Conservation (phyloP, 2,329 filamentous ascomycete genomes). For the Pyrenophora seminiperda region DNA sequence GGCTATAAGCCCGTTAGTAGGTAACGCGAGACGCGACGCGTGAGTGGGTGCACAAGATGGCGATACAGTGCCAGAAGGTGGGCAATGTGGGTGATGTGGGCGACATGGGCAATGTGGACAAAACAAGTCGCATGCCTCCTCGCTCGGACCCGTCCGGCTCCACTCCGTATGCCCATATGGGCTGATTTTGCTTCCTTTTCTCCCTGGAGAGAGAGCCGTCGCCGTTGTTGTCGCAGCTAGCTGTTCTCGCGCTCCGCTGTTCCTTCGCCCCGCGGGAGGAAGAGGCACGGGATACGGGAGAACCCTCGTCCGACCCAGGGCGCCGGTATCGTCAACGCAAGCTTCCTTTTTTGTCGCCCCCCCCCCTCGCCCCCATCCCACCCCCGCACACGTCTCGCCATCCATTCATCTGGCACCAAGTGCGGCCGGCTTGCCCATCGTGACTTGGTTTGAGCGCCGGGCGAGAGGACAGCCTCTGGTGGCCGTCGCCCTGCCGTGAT, state of each 20-base stretch:
- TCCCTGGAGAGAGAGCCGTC: too few species aligned
- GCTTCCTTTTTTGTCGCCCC: neutral
- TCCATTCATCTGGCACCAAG: neutral
- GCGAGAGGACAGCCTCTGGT: too few species aligned
- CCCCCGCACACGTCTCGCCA: neutral
- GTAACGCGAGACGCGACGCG: conserved; percentile 13
- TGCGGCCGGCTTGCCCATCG: conserved; percentile 6
- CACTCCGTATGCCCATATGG: too few species aligned
- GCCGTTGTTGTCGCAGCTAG: neutral
- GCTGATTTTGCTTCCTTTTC: neutral
- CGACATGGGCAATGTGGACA: too few species aligned
- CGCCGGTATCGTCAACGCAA: conserved; percentile 10
- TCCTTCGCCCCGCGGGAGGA: conserved; percentile 12
- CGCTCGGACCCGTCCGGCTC: too few species aligned
- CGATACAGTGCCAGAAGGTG: neutral
- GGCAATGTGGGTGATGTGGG: neutral
- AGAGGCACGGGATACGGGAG: conserved; percentile 15
- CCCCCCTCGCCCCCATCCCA: neutral
- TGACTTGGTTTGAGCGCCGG: neutral
- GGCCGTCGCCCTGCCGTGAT: neutral
- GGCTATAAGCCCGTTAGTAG: conserved; percentile 7
- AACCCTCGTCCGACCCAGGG: conserved; percentile 19
- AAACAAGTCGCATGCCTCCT: neutral
- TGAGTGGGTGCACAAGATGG: conserved; percentile 1
- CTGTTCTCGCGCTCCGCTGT: neutral